These are phyloP conservation scores for Coniochaeta sp. DNA, from an alignment of 2,329 filamentous ascomycete genomes.

Conservation along the genomic window DNA sequence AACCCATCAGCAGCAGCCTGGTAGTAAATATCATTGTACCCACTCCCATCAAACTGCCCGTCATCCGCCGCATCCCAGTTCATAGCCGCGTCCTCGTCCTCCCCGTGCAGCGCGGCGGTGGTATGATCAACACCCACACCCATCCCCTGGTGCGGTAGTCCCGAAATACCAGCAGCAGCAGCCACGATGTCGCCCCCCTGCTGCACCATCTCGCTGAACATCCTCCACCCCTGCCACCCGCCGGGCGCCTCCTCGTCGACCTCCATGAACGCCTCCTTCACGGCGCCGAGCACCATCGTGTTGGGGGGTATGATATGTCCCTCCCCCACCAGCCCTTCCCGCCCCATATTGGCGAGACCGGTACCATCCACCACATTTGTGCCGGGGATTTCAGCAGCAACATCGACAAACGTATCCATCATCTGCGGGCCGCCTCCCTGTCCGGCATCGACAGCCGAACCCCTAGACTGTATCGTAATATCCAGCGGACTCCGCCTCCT, in stretches of 20 bases:
- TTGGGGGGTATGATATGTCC: neutral
- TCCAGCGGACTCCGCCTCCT: constrained; percentile 1
- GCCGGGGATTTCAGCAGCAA: neutral
- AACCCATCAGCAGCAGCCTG: neutral
- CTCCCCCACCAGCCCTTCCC: neutral
- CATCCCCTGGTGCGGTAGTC: too few relatives aligned
- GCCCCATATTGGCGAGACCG: neutral
- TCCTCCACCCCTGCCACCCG: constrained; percentile 19
- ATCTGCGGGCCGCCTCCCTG: neutral
- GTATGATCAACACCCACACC: neutral
- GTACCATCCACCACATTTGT: neutral
- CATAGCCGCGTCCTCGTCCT: neutral
- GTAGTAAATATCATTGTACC: neutral
- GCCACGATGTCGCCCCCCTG: constrained; percentile 4
- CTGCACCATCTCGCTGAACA: constrained; percentile 21
- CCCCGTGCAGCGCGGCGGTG: neutral
- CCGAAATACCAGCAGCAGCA: too few relatives aligned
- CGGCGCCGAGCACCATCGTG: constrained; percentile 12
- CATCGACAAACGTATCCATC: neutral
- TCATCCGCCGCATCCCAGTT: neutral
- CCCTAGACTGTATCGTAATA: neutral
- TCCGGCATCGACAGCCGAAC: neutral
- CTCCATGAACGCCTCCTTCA: constrained; percentile 21
- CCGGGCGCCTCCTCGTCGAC: constrained; percentile 20
- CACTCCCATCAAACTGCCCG: neutral